These are phyloP conservation scores for Gymnopilus dilepis DNA, from an alignment of 768 basidiomycete genomes.

Conservation along the genomic window DNA sequence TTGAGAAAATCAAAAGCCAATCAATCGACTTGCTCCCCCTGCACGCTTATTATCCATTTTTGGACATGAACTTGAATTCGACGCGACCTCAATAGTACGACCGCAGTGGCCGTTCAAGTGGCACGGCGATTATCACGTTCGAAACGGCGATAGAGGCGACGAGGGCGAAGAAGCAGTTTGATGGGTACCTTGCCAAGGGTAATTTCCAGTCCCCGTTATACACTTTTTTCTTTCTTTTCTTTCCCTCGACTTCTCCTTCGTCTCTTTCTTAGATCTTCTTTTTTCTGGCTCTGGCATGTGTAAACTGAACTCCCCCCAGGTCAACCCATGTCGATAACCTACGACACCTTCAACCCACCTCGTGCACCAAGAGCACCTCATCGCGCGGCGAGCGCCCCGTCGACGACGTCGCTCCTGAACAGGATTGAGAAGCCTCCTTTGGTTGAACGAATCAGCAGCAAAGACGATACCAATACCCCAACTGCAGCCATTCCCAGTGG, in stretches of 20 bases:
- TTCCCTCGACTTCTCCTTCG: background rate
- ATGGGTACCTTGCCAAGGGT: constrained; percentile 92
- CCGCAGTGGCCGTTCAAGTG: constrained; percentile 90
- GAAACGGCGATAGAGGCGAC: constrained; percentile 81
- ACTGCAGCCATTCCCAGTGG: constrained; percentile 38
- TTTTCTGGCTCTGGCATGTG: background rate
- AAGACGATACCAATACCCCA: constrained; percentile 39
- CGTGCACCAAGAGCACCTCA: constrained; percentile 42
- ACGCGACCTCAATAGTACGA: constrained; percentile 75
- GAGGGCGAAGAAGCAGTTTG: constrained; percentile 81
- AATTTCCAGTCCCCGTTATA: constrained; percentile 11
- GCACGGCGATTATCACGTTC: constrained; percentile 80
- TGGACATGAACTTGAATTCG: constrained; percentile 26
- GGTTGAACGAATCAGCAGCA: constrained; percentile 63
- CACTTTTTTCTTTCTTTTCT: constrained; percentile 11
- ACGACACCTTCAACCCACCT: constrained; percentile 51
- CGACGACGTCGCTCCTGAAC: constrained; percentile 69
- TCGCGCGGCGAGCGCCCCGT: constrained; percentile 55
- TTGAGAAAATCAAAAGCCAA: constrained; percentile 54
- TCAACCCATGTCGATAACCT: constrained; percentile 78
- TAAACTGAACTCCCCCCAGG: constrained; percentile 43
- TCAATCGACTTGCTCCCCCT: constrained; percentile 46
- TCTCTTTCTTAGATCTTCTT: background rate
- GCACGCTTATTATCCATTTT: constrained; percentile 40
- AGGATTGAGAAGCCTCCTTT: constrained; percentile 80